Evolutionary conservation across 768 basidiomycete species (phyloP), one percentile per base, ranked within the genome.

Genomic region (Leccinum truebloodii): DNA sequence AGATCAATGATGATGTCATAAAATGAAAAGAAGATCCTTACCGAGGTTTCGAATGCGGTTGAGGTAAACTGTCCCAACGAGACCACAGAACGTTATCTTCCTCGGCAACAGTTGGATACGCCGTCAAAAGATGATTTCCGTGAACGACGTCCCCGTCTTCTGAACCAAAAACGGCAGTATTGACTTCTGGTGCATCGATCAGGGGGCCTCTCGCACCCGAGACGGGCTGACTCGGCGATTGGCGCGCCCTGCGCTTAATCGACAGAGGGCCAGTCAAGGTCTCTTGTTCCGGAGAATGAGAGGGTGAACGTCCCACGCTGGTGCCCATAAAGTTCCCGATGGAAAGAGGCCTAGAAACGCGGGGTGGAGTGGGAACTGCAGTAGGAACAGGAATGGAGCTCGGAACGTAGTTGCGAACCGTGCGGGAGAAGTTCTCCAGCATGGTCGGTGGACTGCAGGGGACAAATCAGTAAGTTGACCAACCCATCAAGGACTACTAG

Each of bases 391-490:
- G 75, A 54, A 84, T 81, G 8, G 81, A 79, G 18, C 80, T 75
- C 4, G 83, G 85, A 8, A 84, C 80, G 57, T 86, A 86, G 62
- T 75, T 78, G 51, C 83, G 81, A 28, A 86, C 74, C 10, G 83
- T 78, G 20, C 80, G 80, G 10, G 84, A 81, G 62, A 86, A 76
- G 24, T 75, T 76, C 69, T 83, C 81, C 20, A 85, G 74, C 58
- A 81, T 77, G 0, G 82, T 79, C 9, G 79, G 79, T 60, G 77
- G 80, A n/a, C 82, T 84, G 67, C 35, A 62, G 52, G 22, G 16
- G n/a, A 41, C 3, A 16, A 1, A 35, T 50, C 54, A 73, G 69
- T 64, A 62, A 54, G 30, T 24, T 18, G 18, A 57, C 18, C 13
- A 22, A 35, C 14, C 53, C 37, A 4, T 20, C 52, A 46, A 55